Base-by-base conservation (phyloP, 345 rosid species). In the Gossypium thurberi region DNA sequence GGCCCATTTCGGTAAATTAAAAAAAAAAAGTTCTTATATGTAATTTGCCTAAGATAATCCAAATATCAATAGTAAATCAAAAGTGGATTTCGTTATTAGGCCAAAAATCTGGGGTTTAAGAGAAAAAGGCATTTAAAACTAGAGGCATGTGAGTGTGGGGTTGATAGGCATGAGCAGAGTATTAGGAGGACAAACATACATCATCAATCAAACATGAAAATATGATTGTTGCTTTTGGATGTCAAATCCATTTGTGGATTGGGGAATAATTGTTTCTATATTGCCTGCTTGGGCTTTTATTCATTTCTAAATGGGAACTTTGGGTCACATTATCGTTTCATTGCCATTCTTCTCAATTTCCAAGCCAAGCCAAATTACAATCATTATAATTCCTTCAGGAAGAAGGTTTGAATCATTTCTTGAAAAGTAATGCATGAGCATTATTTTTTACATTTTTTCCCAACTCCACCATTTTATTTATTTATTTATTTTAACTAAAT, bases 141-240 rank as follows among this genome's bases (percentile, higher is more conserved):
- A 44, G 76, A 74, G 42, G 72, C 80, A 83, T 83, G 82, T 78
- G 80, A 59, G 0, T 60, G 80, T 73, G 78, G 80, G 83, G 82
- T 68, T 78, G 14, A 26, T 43, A 10, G 26, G 3, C 11, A 43
- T 50, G 14, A 26, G 21, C 12, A 26, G 50, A 12, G 15, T 33
- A 55, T 23, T 60, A 20, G 12, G 23, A 14, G 14, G 57, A 72
- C n/a, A 37, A 14, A 40, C 8, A 43, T 11, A 50, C 56, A 67
- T 59, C 57, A 37, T 61, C 50, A 64, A 64, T 46, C 42, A 46
- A 65, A 6, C 48, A 7, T 10, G 6, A 20, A 52, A 20, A 44
- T 65, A 20, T 44, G 37, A 28, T 28, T 28, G 40, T 33, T 33
- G 40, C 40, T 33, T 33, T 44, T 44, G 52, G n/a, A 44, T 46